These are phyloP conservation scores for Sarocladium brachiariae DNA, from an alignment of 2,329 filamentous ascomycete genomes.

Conservation along the genomic window DNA sequence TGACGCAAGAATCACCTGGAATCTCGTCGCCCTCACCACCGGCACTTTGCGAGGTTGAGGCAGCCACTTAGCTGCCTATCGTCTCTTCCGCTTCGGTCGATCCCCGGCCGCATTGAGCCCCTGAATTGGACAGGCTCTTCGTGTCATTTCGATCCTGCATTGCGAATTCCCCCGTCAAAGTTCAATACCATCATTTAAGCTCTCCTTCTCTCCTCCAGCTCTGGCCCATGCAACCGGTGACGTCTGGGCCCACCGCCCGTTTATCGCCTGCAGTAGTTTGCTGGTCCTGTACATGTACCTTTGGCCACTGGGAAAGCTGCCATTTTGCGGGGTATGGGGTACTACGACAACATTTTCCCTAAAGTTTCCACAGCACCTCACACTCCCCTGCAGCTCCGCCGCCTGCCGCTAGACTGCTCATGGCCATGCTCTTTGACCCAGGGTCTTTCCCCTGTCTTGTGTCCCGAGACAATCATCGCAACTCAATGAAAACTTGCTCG, in stretches of 20 bases:
- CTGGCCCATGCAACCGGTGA: neutral
- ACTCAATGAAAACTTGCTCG: neutral
- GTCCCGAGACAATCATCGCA: neutral
- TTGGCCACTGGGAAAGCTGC: neutral
- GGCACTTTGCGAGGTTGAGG: neutral
- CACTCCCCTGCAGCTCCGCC: neutral
- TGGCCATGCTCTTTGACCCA: neutral
- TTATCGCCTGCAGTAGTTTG: constrained; percentile 2
- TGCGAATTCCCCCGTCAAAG: neutral
- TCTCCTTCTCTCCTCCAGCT: too few species aligned
- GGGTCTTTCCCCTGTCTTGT: neutral
- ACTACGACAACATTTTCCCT: neutral
- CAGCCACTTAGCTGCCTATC: neutral
- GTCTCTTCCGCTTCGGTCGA: neutral
- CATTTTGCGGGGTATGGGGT: constrained; percentile 6
- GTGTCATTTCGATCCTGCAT: neutral
- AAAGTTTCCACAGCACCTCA: too few species aligned
- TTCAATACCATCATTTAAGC: neutral
- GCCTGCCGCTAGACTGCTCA: neutral
- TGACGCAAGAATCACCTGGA: constrained; percentile 9
- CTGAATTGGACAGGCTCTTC: neutral
- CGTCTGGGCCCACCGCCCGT: neutral
- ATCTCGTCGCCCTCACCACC: neutral
- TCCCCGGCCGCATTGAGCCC: neutral
- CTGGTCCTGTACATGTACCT: neutral